Evolutionary conservation across 805 yeast species (phyloP).

Genomic region (Kluyveromyces starmeri): DNA sequence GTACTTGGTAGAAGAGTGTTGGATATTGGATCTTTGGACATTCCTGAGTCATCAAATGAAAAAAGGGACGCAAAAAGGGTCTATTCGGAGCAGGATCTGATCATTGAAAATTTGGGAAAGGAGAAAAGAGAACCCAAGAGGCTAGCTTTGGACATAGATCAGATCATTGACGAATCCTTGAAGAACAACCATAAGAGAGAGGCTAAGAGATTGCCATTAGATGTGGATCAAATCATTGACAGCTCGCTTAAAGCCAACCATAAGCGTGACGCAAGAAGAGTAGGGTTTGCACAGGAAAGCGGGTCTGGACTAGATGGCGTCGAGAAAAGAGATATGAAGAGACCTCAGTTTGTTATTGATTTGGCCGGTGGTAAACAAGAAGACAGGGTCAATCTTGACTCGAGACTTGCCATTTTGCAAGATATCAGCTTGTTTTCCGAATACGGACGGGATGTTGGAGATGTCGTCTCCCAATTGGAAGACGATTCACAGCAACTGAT

Average conservation of each 20-base stretch:
- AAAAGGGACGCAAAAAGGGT: neutral
- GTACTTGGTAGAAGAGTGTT: slow-evolving; percentile 2
- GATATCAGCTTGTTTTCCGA: slow-evolving; percentile 56
- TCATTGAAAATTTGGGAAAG: neutral
- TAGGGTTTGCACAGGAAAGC: neutral
- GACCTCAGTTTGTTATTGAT: slow-evolving; percentile 5
- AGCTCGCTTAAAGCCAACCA: slow-evolving; percentile 6
- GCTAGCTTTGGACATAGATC: slow-evolving; percentile 9
- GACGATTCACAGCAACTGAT: slow-evolving; percentile 35
- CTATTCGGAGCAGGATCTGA: neutral
- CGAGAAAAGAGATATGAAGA: slow-evolving; percentile 1
- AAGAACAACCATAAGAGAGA: slow-evolving; percentile 5
- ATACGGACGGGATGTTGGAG: slow-evolving; percentile 57
- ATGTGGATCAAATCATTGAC: slow-evolving; percentile 1
- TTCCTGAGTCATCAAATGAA: neutral
- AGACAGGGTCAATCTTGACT: slow-evolving; percentile 15
- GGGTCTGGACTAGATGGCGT: neutral
- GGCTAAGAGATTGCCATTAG: slow-evolving; percentile 10
- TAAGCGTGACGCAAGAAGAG: slow-evolving; percentile 3
- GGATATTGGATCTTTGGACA: neutral
- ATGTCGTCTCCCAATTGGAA: slow-evolving; percentile 41
- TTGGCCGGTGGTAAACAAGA: neutral
- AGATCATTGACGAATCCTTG: no score
- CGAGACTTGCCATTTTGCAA: slow-evolving; percentile 25
- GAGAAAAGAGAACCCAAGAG: slow-evolving; percentile 9